Evolutionary conservation across 163 green algal genomes (phyloP).

Genomic region (Chloroidium sp.): DNA sequence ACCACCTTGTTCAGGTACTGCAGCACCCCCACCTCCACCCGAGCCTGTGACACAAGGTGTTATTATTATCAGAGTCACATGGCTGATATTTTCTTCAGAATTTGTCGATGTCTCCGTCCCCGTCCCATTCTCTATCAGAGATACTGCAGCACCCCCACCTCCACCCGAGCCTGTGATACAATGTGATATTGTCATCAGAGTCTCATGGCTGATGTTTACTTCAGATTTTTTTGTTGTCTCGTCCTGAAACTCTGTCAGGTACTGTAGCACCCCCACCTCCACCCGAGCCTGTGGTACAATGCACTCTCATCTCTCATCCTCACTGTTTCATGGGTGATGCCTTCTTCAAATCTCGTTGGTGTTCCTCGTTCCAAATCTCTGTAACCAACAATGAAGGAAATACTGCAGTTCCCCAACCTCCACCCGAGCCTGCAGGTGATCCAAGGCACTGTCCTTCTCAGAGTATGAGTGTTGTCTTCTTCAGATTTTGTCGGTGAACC

Average conservation of each 20-base stretch:
- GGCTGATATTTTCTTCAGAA: background rate
- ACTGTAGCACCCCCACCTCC: background rate
- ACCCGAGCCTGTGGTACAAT: background rate
- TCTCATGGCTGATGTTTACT: background rate
- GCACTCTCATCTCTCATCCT: background rate
- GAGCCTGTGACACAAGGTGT: conserved; percentile 31
- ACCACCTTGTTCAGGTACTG: conserved; percentile 84
- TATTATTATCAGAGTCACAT: background rate
- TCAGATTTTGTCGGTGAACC: background rate
- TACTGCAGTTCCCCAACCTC: background rate
- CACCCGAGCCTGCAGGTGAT: background rate
- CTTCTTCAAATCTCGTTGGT: background rate
- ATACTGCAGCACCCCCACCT: background rate
- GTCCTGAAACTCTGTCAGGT: background rate
- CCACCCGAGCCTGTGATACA: background rate
- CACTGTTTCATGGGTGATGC: background rate
- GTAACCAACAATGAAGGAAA: background rate
- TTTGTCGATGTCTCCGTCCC: background rate
- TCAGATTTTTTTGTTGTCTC: background rate
- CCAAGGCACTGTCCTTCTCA: background rate
- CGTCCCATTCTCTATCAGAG: background rate
- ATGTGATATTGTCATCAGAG: background rate
- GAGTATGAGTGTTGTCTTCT: background rate
- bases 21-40: conserved; percentile 88
- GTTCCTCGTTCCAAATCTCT: no score